These are phyloP conservation scores for Cordyceps cateniannulata DNA, from an alignment of 2,329 filamentous ascomycete species.

Conservation along the genomic window DNA sequence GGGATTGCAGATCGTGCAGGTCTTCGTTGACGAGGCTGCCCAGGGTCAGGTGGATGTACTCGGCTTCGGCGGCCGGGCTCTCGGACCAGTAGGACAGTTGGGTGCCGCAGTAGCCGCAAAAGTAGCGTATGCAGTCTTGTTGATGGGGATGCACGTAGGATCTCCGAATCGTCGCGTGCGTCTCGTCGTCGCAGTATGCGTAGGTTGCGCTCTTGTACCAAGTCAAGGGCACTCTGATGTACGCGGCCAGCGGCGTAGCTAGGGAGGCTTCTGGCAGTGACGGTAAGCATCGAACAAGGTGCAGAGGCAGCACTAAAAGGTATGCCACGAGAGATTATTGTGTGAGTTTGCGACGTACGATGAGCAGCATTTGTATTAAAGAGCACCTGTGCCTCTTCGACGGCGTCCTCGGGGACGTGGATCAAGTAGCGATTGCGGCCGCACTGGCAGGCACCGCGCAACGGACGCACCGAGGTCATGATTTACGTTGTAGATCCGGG, in stretches of 20 bases:
- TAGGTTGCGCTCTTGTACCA: constrained; percentile 76
- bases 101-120: constrained; percentile 90
- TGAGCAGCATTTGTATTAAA: constrained; percentile 66
- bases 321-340: not conserved
- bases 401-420: constrained; percentile 53
- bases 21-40: constrained; percentile 68
- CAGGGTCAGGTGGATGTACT: constrained; percentile 76
- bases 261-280: constrained; percentile 52
- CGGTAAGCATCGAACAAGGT: not conserved
- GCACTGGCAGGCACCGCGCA: constrained; percentile 77
- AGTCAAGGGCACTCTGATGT: constrained; percentile 71
- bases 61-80: constrained; percentile 59
- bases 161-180: constrained; percentile 57
- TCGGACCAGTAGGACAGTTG: constrained; percentile 81
- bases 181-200: constrained; percentile 74
- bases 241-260: constrained; percentile 69
- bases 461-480: constrained; percentile 45
- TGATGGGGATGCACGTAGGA: constrained; percentile 56
- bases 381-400: constrained; percentile 55
- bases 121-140: constrained; percentile 61
- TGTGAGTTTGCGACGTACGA: constrained; percentile 49
- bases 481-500: not conserved
- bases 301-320: not conserved
- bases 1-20: constrained; percentile 63
- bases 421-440: constrained; percentile 80